Conservation (phyloP, 2,329 filamentous ascomycete species). For the Cercospora berteroae region DNA sequence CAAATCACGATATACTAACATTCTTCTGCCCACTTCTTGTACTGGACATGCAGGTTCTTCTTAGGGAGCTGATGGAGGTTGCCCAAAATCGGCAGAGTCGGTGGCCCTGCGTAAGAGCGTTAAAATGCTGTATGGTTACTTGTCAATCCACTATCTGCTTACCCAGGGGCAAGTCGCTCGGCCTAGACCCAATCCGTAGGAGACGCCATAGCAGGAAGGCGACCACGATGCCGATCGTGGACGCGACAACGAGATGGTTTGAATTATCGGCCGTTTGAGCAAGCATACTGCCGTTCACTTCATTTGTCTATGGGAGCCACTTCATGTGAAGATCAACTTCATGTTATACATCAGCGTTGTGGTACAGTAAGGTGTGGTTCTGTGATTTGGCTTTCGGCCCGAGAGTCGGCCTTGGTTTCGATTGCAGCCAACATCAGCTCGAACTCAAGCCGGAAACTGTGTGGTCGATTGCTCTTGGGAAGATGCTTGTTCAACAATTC, state of each 20-base stretch:
- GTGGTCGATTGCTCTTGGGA: not conserved
- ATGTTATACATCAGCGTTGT: not conserved
- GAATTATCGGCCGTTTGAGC: not conserved
- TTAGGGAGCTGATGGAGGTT: not conserved
- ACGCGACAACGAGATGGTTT: not conserved
- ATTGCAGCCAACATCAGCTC: not conserved
- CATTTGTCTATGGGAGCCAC: not conserved
- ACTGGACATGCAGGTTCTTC: not conserved
- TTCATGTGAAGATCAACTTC: not conserved
- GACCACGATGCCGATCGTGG: not conserved
- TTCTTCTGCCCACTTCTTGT: not conserved
- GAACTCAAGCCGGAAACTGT: not conserved
- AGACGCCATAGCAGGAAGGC: not conserved
- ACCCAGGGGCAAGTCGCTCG: not conserved
- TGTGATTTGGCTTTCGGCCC: not conserved
- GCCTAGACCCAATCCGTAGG: not conserved
- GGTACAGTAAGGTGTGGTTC: not conserved
- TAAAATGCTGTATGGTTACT: not conserved
- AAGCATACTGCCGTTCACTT: not conserved
- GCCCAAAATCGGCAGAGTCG: not conserved
- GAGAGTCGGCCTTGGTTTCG: not conserved
- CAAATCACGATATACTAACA: not conserved
- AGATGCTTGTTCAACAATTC: not conserved
- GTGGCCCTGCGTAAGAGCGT: not conserved
- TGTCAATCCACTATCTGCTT: not conserved